phyloP scores from a whole-genome alignment of 1,284 basidiomycete species.

The Malassezia arunalokei region DNA sequence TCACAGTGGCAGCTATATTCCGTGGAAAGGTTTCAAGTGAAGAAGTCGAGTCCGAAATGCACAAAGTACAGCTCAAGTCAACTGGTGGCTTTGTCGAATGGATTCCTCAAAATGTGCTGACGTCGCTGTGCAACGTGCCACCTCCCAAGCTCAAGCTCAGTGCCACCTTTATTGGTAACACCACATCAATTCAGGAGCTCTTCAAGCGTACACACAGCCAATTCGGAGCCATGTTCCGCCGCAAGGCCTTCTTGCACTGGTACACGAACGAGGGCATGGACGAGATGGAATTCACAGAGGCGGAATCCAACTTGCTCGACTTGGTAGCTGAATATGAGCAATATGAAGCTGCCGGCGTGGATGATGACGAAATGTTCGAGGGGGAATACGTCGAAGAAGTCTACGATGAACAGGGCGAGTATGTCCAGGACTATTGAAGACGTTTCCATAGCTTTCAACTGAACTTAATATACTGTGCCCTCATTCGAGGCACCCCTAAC shows the following conservation, averaged over 20 bases:
- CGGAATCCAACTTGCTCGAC: slow-evolving; percentile 45
- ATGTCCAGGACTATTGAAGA: slow-evolving; percentile 9
- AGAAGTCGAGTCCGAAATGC: slow-evolving; percentile 50
- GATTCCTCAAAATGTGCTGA: slow-evolving; percentile 46
- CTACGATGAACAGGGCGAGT: slow-evolving; percentile 18
- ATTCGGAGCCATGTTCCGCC: slow-evolving; percentile 46
- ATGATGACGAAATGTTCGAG: slow-evolving; percentile 44
- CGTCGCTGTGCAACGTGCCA: slow-evolving; percentile 43
- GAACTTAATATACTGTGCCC: neutral
- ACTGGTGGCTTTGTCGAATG: slow-evolving; percentile 44
- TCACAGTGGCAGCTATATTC: slow-evolving; percentile 48
- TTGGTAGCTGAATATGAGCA: slow-evolving; percentile 49
- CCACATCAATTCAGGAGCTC: slow-evolving; percentile 43
- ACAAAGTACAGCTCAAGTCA: slow-evolving; percentile 41
- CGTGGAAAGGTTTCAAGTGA: slow-evolving; percentile 34
- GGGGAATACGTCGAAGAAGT: slow-evolving; percentile 34
- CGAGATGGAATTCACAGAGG: slow-evolving; percentile 48
- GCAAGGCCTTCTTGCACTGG: slow-evolving; percentile 48
- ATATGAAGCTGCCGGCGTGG: slow-evolving; percentile 49
- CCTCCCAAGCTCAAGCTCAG: slow-evolving; percentile 44
- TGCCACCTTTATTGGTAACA: slow-evolving; percentile 47
- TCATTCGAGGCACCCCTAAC: neutral
- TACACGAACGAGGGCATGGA: slow-evolving; percentile 48
- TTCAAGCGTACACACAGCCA: slow-evolving; percentile 46
- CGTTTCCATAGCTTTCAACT: too few species aligned